Evolutionary conservation across 2,329 filamentous ascomycete species (phyloP), one percentile per base, ranked within the genome.

Genomic region (Penicillium frequentans): DNA sequence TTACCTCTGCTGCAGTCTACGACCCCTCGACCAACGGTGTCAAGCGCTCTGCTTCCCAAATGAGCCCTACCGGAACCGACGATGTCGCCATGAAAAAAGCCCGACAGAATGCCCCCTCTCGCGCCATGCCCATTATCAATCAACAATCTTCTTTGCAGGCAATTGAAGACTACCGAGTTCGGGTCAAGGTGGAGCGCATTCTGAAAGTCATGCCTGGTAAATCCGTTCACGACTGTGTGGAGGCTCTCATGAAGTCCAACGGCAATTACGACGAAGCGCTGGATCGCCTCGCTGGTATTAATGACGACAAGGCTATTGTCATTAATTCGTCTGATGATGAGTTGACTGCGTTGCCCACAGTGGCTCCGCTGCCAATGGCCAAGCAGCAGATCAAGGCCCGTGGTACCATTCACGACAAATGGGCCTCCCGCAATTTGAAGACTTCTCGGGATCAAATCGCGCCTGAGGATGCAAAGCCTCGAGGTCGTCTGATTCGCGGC

Each of bases 371-470:
- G 4, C 64, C 59, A 2, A 60, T 60, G 42, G 81, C 63, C 70
- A 84, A 83, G 64, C 81, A 84, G 61, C 76, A 80, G 49, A 77
- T 86, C 31, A 83, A 84, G 61, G 78, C 77, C 11, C 82, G 82
- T 6, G 77, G 77, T 14, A 81, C 79, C 57, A 85, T 90, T 55
- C 80, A 83, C 57, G 80, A 86, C 58, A 86, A 84, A 66, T 87
- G 82, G 77, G 76, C 78, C 14, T 77, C 79, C 7, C 80, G 78
- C 44, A 81, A 81, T 27, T 31, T 65, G 26, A 64, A 64, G 61
- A 61, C 57, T 29, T 57, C 57, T 11, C 48, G 55, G 10, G 53
- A 59, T 3, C 62, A 68, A 37, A 54, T 61, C 14, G 52, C 62
- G 19, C 51, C 67, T 11, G 68, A 70, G 7, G 67, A 69, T 23